Evolutionary conservation across 345 rosid genomes (phyloP), one percentile per base, ranked within the genome.

Genomic region (Xanthoceras sorbifolium): DNA sequence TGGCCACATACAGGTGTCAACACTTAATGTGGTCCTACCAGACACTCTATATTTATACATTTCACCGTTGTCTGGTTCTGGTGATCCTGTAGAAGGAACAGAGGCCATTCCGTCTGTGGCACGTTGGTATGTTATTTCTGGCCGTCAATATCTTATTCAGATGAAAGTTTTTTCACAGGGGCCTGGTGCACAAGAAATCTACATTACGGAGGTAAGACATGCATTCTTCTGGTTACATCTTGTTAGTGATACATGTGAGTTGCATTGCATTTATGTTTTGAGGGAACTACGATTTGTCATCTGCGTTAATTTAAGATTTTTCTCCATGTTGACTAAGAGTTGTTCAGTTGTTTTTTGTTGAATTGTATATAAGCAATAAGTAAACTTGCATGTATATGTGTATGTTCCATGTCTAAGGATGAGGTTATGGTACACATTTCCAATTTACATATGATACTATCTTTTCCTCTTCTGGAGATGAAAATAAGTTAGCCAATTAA

Each of bases 1-100:
- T 85, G 97, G 93, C n/a, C 97, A 95, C 79, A 75, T 77, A 67
- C 99, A 95, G 84, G 77, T 85, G 70, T 95, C 99, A 68, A 86
- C 98, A 26, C 90, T 95, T 68, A 85, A 88, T 76, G 96, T 93
- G 83, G 98, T 90, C 78, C 52, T 86, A 76, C 98, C 99, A 44
- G 94, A 93, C 79, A 78, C 86, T n/a, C n/a, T 93, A 64, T 62
- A 74, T 76, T 69, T 95, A 81, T 90, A 84, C 85, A 64, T 89
- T 44, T 84, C 78, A 71, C 90, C 92, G 18, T 84, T 92, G 77
- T 90, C 91, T 22, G 69, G 46, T 57, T 82, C 90, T 82, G 91
- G 87, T 73, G 95, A 90, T 70, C 80, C 84, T 63, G 20, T 77
- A 34, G 87, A 85, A 63, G 98, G 90, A 74, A 77, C 62, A 6